phyloP scores from a whole-genome alignment of 2,329 filamentous ascomycete genomes.

The Aschersonia sp. region DNA sequence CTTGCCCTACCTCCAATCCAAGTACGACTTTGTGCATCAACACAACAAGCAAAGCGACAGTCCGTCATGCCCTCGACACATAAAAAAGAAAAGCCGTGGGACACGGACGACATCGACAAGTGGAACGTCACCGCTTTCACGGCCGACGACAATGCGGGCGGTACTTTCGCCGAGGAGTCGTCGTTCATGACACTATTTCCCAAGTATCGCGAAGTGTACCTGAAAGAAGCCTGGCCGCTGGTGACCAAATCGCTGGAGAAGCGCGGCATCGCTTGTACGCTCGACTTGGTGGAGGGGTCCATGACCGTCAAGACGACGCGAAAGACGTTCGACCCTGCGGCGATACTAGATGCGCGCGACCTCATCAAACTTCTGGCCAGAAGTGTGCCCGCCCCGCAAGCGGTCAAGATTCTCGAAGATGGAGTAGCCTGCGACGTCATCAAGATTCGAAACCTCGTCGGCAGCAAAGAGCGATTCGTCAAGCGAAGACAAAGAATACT shows the following conservation, averaged over 20 bases:
- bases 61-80: constrained; percentile 68
- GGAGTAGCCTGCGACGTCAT: constrained; percentile 87
- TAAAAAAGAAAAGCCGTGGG: constrained; percentile 85
- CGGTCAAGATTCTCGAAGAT: constrained; percentile 87
- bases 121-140: constrained; percentile 88
- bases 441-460: constrained; percentile 80
- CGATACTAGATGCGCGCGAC: constrained; percentile 87
- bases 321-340: constrained; percentile 81
- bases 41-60: not conserved
- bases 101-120: constrained; percentile 93
- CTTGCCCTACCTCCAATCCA: too few species aligned
- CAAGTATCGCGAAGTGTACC: constrained; percentile 89
- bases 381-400: constrained; percentile 85
- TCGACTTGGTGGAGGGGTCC: constrained; percentile 87
- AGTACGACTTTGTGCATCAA: not conserved
- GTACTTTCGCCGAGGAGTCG: constrained; percentile 84
- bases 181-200: constrained; percentile 81
- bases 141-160: constrained; percentile 68
- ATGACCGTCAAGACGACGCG: constrained; percentile 95
- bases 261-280: constrained; percentile 73
- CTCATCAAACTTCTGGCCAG: constrained; percentile 84
- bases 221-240: constrained; percentile 85
- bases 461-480: constrained; percentile 90
- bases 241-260: constrained; percentile 81
- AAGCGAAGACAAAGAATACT: constrained; percentile 88